phyloP scores from a whole-genome alignment of 2,329 filamentous ascomycete species.

The Ophiostoma sp. region DNA sequence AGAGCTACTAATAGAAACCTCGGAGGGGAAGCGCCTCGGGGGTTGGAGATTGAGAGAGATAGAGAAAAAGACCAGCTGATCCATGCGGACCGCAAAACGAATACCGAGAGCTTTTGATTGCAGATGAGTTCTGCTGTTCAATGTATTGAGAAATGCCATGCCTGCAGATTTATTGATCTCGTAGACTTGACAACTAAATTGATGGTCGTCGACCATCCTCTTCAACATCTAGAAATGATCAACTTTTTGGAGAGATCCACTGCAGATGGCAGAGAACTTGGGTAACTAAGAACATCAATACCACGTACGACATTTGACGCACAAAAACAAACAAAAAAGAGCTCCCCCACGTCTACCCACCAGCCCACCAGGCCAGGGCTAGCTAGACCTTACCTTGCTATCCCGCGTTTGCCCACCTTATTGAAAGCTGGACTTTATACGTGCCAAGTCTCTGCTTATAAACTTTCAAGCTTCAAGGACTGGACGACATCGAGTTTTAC shows the following conservation, averaged over 20 bases:
- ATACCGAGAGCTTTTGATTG: constrained; percentile 1
- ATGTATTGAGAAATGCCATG: neutral
- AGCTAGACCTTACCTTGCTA: neutral
- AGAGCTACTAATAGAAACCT: constrained; percentile 7
- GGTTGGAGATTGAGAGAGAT: neutral
- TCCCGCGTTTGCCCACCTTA: neutral
- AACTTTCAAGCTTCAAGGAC: neutral
- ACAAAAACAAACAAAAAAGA: neutral
- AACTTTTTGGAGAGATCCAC: neutral
- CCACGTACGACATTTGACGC: neutral
- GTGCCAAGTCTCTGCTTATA: constrained; percentile 2
- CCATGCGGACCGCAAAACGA: neutral
- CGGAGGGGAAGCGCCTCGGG: neutral
- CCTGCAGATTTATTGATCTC: neutral
- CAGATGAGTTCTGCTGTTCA: neutral
- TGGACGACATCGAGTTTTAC: neutral
- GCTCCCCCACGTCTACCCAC: neutral
- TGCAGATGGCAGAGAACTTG: neutral
- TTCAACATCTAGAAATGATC: neutral
- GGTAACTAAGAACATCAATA: neutral
- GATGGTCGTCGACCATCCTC: neutral
- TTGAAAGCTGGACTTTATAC: neutral
- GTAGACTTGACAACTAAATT: too few species aligned
- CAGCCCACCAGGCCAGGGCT: neutral
- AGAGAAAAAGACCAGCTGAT: neutral